Conservation (phyloP, 2,329 filamentous ascomycete species). For the Tolypocladium ovalisporum region DNA sequence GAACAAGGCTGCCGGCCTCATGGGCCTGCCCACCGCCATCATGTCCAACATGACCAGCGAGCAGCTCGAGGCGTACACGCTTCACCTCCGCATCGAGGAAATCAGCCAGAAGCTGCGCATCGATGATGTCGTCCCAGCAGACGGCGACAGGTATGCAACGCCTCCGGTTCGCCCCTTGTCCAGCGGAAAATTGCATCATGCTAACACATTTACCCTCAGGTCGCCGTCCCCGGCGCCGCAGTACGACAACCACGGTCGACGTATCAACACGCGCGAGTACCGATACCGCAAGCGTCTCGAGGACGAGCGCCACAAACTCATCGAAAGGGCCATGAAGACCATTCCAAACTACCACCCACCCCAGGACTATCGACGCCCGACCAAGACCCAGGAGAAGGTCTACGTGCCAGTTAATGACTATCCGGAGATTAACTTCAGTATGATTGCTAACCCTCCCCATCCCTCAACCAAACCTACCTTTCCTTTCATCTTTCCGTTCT, state of each 20-base stretch:
- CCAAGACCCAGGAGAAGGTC: conserved; percentile 99
- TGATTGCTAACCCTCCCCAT: conserved; percentile 92
- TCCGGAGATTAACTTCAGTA: conserved; percentile 99
- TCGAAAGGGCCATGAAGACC: conserved; percentile 98
- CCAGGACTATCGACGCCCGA: conserved; percentile 94
- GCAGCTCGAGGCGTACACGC: conserved; percentile 92
- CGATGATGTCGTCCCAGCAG: conserved; percentile 94
- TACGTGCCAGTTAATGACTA: conserved; percentile 99
- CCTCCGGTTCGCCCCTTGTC: neutral
- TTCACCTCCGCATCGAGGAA: conserved; percentile 95
- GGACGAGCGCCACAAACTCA: conserved; percentile 96
- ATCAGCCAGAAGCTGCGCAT: conserved; percentile 99
- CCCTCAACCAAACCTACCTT: conserved; percentile 46
- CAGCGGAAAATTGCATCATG: neutral
- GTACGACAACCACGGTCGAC: conserved; percentile 98
- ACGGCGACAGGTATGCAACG: conserved; percentile 73
- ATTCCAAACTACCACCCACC: conserved; percentile 99
- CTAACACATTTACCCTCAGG: conserved; percentile 34
- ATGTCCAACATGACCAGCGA: conserved; percentile 97
- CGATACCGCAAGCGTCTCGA: conserved; percentile 96
- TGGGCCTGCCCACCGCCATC: conserved; percentile 94
- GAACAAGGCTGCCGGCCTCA: conserved; percentile 96
- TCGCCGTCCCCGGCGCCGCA: conserved; percentile 92
- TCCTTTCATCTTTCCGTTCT: conserved; percentile 14
- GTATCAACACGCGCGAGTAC: conserved; percentile 98